Percentiles rank a stretch among this genome's conserved stretches.
Evolutionary conservation across 257 asterid species (phyloP).

Genomic region (Solanum acaule): DNA sequence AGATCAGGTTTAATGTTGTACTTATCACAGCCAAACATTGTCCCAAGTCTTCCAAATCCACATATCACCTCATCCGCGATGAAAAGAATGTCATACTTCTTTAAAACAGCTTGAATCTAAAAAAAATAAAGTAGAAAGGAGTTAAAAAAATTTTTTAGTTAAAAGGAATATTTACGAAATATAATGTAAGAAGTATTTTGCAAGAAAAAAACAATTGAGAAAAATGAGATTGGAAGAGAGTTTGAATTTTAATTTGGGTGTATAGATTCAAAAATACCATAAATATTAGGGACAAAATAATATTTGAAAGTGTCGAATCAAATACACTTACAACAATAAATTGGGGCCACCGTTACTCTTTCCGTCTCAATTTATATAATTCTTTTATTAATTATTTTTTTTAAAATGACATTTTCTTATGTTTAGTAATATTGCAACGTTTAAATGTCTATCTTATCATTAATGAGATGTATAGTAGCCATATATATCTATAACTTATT

Average conservation of each 20-base stretch:
- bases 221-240: neutral
- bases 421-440: neutral
- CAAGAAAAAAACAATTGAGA: no score
- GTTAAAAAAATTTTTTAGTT: no score
- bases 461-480: neutral
- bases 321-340: no score
- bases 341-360: no score
- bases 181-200: neutral
- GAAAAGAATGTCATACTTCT: neutral
- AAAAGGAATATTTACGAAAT: no score
- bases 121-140: neutral
- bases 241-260: neutral
- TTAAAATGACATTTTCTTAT: neutral
- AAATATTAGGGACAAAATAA: no score
- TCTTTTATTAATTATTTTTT: accelerated
- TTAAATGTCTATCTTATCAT: neutral
- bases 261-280: neutral
- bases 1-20: slow-evolving; percentile 90
- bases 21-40: slow-evolving; percentile 1
- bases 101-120: neutral
- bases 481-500: no score
- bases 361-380: no score
- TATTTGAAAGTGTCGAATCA: no score
- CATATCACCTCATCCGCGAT: neutral
- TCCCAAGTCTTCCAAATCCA: neutral